Conservation (phyloP, 1,284 basidiomycete species). For the Sanghuangporus weigelae region DNA sequence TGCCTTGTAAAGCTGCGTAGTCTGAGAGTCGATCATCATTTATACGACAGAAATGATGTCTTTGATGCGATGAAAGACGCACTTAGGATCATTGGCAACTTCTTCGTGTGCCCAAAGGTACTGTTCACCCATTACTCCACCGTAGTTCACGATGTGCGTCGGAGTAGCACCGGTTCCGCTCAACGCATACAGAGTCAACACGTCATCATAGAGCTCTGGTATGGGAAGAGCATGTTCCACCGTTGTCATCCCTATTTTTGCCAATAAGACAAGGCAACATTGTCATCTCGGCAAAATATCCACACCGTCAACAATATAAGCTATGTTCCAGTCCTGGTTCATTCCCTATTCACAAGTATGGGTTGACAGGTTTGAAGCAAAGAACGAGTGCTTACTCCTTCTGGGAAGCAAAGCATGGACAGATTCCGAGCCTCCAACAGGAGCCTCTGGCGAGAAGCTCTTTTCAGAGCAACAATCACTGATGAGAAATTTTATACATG, state of each 20-base stretch:
- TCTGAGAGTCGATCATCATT: conserved; percentile 29
- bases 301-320: conserved; percentile 67
- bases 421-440: conserved; percentile 55
- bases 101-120: conserved; percentile 61
- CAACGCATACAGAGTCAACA: conserved; percentile 50
- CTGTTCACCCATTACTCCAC: conserved; percentile 61
- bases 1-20: conserved; percentile 58
- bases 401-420: conserved; percentile 66
- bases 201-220: conserved; percentile 61
- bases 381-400: conserved; percentile 40
- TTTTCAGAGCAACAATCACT: conserved; percentile 22
- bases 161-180: conserved; percentile 72
- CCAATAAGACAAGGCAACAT: background rate
- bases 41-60: background rate
- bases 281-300: background rate
- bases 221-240: conserved; percentile 68
- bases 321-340: conserved; percentile 72
- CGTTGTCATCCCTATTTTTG: conserved; percentile 64
- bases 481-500: background rate
- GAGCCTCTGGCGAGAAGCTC: conserved; percentile 64
- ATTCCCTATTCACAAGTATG: conserved; percentile 40
- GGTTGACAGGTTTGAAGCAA: background rate
- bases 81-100: conserved; percentile 64
- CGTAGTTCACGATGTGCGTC: conserved; percentile 71
- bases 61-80: conserved; percentile 18